A percentile compares a stretch with the other conserved stretches of the same genome.
These are phyloP conservation scores for Leersia perrieri DNA, from an alignment of 176 grass and related monocot genomes.

Conservation along the genomic window DNA sequence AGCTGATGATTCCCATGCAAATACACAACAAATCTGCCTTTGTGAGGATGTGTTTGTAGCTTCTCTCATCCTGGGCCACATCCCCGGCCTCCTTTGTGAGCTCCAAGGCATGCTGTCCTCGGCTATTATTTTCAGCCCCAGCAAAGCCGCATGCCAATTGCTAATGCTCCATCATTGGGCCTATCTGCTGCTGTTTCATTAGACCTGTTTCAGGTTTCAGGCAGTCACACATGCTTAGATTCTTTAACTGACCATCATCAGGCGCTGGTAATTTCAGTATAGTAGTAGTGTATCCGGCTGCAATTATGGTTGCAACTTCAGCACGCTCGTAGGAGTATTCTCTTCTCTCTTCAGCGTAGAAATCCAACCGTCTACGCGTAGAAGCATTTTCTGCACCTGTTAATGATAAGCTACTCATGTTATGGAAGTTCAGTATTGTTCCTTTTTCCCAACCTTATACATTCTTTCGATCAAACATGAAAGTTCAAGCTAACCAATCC, in stretches of 20 bases:
- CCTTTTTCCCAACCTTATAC: neutral
- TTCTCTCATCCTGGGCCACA: conserved; percentile 11
- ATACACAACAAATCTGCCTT: conserved; percentile 25
- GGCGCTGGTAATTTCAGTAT: neutral
- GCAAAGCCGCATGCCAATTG: neutral
- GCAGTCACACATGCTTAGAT: neutral
- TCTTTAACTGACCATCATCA: neutral
- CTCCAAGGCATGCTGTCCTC: conserved; percentile 29
- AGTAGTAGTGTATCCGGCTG: too few relatives aligned
- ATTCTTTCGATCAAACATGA: neutral
- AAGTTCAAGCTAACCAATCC: neutral
- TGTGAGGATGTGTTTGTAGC: neutral
- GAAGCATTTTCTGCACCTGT: neutral
- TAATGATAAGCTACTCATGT: neutral
- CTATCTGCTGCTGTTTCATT: neutral
- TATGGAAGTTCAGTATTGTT: neutral
- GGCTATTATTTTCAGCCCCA: conserved; percentile 10
- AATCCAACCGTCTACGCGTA: neutral
- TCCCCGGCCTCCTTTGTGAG: neutral
- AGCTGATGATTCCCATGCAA: conserved; percentile 39
- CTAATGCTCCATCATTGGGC: neutral
- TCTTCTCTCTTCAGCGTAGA: neutral
- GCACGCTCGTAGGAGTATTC: neutral
- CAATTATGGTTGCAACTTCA: neutral
- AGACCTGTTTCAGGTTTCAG: neutral